Conservation (phyloP, 441 rosid species). For the Melastoma candidum region DNA sequence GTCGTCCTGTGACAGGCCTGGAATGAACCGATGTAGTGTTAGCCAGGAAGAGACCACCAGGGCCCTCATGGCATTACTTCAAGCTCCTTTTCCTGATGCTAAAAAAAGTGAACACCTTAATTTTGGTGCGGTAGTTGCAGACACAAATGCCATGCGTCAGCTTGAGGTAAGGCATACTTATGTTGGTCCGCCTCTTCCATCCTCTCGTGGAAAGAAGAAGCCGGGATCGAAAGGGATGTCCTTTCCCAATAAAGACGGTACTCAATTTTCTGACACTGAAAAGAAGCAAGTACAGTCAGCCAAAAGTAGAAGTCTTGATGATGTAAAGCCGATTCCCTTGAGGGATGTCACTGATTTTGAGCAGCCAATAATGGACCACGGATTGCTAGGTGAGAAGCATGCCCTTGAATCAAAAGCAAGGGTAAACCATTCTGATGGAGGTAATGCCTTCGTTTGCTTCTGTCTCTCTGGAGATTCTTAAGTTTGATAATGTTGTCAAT, state of each 20-base stretch:
- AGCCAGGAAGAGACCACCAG: conserved; percentile 58
- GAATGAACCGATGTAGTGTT: conserved; percentile 61
- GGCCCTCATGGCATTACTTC: conserved; percentile 29
- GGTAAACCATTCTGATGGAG: conserved; percentile 15
- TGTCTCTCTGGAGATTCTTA: conserved; percentile 3
- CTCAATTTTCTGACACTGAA: conserved; percentile 18
- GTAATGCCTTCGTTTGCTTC: conserved; percentile 14
- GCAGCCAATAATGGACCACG: conserved; percentile 14
- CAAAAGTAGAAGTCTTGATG: conserved; percentile 35
- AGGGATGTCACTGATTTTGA: conserved; percentile 14
- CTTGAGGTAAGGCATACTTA: conserved; percentile 22
- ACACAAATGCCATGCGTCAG: conserved; percentile 7
- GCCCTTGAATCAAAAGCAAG: conserved; percentile 13
- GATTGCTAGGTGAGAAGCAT: conserved; percentile 11
- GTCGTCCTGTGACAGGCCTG: conserved; percentile 41
- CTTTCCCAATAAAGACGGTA: conserved; percentile 19
- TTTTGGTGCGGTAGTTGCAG: too few relatives aligned
- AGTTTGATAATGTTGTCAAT: conserved; percentile 9
- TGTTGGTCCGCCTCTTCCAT: conserved; percentile 19
- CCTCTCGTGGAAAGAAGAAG: conserved; percentile 31
- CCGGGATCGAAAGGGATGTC: conserved; percentile 22
- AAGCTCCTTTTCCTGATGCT: conserved; percentile 18
- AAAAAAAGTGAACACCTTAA: conserved; percentile 19
- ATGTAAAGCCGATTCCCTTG: conserved; percentile 22
- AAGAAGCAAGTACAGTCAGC: conserved; percentile 26